A percentile compares a stretch with the other conserved stretches of the same genome.
phyloP scores from a whole-genome alignment of 192 early-diverging fungal genomes.

The Oehlia diaphana region DNA sequence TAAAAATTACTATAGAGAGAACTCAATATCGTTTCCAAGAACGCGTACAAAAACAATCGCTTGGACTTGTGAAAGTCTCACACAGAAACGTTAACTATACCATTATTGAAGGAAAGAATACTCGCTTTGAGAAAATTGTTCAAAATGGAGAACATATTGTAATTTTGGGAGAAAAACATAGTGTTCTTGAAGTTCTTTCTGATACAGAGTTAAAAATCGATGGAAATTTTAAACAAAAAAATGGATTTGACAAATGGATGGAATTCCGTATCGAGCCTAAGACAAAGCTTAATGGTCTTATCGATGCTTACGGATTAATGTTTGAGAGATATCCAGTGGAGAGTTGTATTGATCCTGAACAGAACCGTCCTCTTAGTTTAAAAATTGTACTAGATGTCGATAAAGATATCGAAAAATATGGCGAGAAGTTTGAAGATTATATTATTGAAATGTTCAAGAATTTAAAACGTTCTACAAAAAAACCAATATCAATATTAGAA shows the following conservation, averaged over 20 bases:
- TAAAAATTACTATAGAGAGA: slow-evolving; percentile 14
- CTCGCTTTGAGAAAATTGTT: background rate
- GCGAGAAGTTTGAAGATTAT: background rate
- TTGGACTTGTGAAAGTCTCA: too few relatives aligned
- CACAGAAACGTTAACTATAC: too few relatives aligned
- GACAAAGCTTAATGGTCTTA: background rate
- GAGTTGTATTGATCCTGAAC: background rate
- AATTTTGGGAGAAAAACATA: slow-evolving; percentile 1
- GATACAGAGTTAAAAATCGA: slow-evolving; percentile 11
- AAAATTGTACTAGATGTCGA: background rate
- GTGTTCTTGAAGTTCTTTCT: slow-evolving; percentile 11
- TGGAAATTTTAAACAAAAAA: background rate
- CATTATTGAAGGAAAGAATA: slow-evolving; percentile 6
- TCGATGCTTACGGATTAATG: slow-evolving; percentile 19
- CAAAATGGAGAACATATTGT: slow-evolving; percentile 20
- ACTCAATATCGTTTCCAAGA: slow-evolving; percentile 19
- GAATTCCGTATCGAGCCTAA: slow-evolving; percentile 6
- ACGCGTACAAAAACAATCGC: too few relatives aligned
- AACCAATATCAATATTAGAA: background rate
- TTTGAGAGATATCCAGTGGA: slow-evolving; percentile 15
- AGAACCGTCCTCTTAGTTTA: background rate
- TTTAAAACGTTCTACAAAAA: slow-evolving; percentile 1
- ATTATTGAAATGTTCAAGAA: background rate
- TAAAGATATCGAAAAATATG: background rate
- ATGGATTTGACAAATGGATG: background rate